Percentiles rank a stretch among this genome's conserved stretches.
Evolutionary conservation across 2,329 filamentous ascomycete species (phyloP).

Genomic region (Cryphonectria naterciae): DNA sequence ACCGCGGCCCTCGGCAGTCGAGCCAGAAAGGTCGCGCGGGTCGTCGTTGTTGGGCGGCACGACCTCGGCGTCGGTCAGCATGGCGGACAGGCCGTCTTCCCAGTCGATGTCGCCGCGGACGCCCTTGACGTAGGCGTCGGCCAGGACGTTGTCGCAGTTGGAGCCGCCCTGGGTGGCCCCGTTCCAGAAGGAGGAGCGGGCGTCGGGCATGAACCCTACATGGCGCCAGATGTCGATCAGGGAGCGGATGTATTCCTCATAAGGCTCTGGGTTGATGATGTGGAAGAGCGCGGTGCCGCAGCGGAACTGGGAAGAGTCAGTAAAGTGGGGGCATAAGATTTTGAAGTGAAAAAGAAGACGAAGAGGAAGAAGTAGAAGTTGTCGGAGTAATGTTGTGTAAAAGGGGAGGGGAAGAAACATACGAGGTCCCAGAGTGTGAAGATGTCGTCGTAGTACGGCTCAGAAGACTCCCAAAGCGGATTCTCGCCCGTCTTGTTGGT

Average conservation of each 20-base stretch:
- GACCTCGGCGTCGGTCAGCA: constrained; percentile 70
- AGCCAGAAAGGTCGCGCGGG: constrained; percentile 59
- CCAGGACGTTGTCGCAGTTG: constrained; percentile 73
- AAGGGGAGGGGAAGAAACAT: constrained; percentile 22
- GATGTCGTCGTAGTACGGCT: constrained; percentile 74
- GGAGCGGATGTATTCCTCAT: constrained; percentile 69
- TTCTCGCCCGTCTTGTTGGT: constrained; percentile 75
- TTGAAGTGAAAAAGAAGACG: not conserved
- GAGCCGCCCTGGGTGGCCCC: constrained; percentile 71
- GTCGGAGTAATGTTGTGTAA: too few relatives aligned
- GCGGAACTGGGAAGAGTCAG: constrained; percentile 51
- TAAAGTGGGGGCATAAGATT: not conserved
- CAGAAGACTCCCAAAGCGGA: constrained; percentile 63
- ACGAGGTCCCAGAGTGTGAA: constrained; percentile 69
- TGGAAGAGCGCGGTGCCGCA: constrained; percentile 69
- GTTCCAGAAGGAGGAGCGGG: constrained; percentile 69
- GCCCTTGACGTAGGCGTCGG: constrained; percentile 73
- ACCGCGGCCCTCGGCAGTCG: constrained; percentile 69
- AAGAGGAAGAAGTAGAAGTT: not conserved
- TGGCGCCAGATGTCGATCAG: constrained; percentile 70
- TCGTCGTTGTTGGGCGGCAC: constrained; percentile 63
- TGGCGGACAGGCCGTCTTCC: constrained; percentile 63
- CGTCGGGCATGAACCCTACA: constrained; percentile 68
- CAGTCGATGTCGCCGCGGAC: constrained; percentile 66
- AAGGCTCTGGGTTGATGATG: constrained; percentile 63